Conservation (phyloP, 495 filamentous ascomycete species). For the Aspergillus biplanus region DNA sequence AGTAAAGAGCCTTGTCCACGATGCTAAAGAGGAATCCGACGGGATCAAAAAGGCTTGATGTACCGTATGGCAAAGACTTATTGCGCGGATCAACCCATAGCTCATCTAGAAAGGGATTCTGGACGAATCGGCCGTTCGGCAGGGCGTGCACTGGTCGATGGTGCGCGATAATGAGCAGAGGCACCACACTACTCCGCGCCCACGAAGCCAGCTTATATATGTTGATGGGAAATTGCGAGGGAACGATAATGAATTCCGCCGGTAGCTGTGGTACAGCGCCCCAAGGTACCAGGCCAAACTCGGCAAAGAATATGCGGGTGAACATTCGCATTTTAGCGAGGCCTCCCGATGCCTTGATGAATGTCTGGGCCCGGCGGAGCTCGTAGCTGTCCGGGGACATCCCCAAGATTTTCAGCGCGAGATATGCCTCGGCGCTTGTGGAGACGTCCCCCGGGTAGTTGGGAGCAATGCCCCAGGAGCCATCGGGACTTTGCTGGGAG, state of each 20-base stretch:
- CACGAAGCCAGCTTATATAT: conserved; percentile 43
- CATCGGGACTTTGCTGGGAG: conserved; percentile 37
- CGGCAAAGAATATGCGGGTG: conserved; percentile 44
- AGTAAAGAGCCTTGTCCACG: conserved; percentile 30
- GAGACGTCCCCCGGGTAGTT: conserved; percentile 42
- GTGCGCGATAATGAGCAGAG: conserved; percentile 40
- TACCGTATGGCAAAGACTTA: conserved; percentile 35
- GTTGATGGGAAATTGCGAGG: conserved; percentile 34
- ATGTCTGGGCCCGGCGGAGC: conserved; percentile 33
- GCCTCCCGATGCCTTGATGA: conserved; percentile 37
- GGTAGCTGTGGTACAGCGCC: conserved; percentile 42
- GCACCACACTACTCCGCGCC: conserved; percentile 41
- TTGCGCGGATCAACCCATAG: conserved; percentile 36
- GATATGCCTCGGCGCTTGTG: conserved; percentile 40
- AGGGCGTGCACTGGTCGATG: conserved; percentile 41
- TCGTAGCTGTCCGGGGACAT: conserved; percentile 12
- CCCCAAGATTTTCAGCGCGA: conserved; percentile 46
- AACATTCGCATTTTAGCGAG: conserved; percentile 41
- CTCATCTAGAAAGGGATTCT: conserved; percentile 44
- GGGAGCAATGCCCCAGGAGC: conserved; percentile 45
- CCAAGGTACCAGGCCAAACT: conserved; percentile 50
- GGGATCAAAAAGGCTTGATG: conserved; percentile 23
- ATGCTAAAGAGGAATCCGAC: conserved; percentile 21
- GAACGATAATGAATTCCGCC: conserved; percentile 44
- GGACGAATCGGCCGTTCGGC: conserved; percentile 32